Evolutionary conservation across 768 basidiomycete genomes (phyloP).

Genomic region (Solioccasus polychromus): DNA sequence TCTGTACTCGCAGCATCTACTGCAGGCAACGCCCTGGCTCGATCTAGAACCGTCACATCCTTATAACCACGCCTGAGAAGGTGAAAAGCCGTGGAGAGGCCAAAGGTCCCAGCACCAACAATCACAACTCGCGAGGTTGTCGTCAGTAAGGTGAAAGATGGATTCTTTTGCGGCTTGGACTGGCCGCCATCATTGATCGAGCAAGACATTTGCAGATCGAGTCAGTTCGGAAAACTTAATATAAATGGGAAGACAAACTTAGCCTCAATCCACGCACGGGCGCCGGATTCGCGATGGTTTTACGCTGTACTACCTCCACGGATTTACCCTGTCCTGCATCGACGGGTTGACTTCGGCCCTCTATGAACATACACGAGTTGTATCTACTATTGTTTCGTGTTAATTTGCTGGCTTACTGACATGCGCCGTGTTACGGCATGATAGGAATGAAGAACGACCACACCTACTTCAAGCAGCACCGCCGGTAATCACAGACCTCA

Average conservation of each 20-base stretch:
- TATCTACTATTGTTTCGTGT: too few species aligned
- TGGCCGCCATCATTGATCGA: not conserved
- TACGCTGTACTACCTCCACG: too few species aligned
- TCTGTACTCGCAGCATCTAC: slow-evolving; percentile 74
- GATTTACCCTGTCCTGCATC: too few species aligned
- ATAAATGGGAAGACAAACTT: not conserved
- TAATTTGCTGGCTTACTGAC: too few species aligned
- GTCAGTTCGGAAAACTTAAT: not conserved
- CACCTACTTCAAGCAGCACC: not conserved
- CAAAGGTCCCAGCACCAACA: slow-evolving; percentile 83
- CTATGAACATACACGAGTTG: too few species aligned
- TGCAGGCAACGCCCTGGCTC: slow-evolving; percentile 66
- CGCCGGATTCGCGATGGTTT: too few species aligned
- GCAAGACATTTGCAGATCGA: slow-evolving; percentile 5
- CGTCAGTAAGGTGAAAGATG: not conserved
- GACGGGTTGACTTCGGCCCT: too few species aligned
- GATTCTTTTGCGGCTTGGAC: not conserved
- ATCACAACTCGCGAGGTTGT: slow-evolving; percentile 43
- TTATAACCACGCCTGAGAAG: slow-evolving; percentile 68
- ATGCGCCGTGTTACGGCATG: too few species aligned
- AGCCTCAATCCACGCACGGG: not conserved
- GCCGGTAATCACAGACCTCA: not conserved
- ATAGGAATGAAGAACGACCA: too few species aligned
- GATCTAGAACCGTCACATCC: slow-evolving; percentile 74
- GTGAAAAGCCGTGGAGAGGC: slow-evolving; percentile 81